Evolutionary conservation across 306 rosid genomes (phyloP).

Genomic region (Prunus armeniaca): DNA sequence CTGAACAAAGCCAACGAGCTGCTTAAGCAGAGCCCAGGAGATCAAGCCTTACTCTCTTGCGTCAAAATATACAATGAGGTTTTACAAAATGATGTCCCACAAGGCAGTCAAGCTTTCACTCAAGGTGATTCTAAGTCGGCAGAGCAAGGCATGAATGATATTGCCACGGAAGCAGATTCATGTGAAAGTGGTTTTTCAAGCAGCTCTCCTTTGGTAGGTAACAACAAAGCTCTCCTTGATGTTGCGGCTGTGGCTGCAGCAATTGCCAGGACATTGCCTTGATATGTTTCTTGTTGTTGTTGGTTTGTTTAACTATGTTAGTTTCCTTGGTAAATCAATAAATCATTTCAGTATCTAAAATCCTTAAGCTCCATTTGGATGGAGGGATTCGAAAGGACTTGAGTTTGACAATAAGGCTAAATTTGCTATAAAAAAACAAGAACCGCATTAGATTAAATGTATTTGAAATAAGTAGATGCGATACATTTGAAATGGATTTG

Average conservation of each 20-base stretch:
- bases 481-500: too few relatives aligned
- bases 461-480: too few relatives aligned
- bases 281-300: not conserved
- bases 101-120: conserved; percentile 33
- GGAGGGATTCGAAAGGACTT: too few relatives aligned
- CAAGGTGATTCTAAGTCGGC: conserved; percentile 41
- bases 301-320: not conserved
- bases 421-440: too few relatives aligned
- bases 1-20: not conserved
- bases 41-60: conserved; percentile 20
- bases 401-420: too few relatives aligned
- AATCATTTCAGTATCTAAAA: not conserved
- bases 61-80: conserved; percentile 17
- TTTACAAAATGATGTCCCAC: conserved; percentile 30
- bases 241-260: conserved; percentile 29
- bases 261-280: conserved; percentile 34
- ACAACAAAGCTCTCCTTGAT: conserved; percentile 26
- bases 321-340: not conserved
- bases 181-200: conserved; percentile 37
- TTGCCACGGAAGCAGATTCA: conserved; percentile 26
- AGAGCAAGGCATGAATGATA: conserved; percentile 34
- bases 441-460: too few relatives aligned
- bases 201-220: conserved; percentile 29
- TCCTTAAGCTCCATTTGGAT: not conserved
- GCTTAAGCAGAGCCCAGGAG: conserved; percentile 2